phyloP scores from a whole-genome alignment of 163 green algal genomes.

The Scenedesmus sp. region DNA sequence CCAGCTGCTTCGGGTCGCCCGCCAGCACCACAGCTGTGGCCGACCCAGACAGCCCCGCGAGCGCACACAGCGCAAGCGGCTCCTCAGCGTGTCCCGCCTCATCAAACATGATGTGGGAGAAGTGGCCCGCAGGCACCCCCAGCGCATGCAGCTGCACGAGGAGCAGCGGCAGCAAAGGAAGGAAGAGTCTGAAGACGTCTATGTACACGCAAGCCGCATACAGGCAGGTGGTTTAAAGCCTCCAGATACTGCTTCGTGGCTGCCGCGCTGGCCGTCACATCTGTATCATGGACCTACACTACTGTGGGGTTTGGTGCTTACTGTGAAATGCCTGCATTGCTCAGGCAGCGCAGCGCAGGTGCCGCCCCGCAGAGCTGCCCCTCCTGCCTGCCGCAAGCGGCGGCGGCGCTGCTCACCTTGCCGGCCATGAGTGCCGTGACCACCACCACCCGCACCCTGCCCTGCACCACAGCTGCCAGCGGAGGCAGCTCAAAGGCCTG shows the following conservation, averaged over 20 bases:
- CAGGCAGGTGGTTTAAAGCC: not conserved
- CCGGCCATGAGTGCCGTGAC: conserved; percentile 59
- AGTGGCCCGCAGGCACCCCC: conserved; percentile 58
- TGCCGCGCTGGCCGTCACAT: too few relatives aligned
- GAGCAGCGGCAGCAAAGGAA: not conserved
- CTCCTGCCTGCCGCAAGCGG: not conserved
- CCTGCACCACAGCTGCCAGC: conserved; percentile 12
- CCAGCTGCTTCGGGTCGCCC: conserved; percentile 83
- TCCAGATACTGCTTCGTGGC: too few relatives aligned
- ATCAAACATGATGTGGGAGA: conserved; percentile 68
- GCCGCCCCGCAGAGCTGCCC: too few relatives aligned
- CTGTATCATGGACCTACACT: too few relatives aligned
- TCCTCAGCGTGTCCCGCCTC: conserved; percentile 72
- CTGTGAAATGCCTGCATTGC: not conserved
- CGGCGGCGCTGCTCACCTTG: conserved; percentile 49
- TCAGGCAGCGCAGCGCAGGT: too few relatives aligned
- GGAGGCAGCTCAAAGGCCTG: conserved; percentile 59
- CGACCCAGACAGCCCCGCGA: conserved; percentile 50
- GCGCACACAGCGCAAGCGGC: conserved; percentile 56
- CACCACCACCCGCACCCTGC: conserved; percentile 51
- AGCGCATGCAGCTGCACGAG: conserved; percentile 57
- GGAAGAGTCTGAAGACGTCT: not conserved
- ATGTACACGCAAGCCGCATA: not conserved
- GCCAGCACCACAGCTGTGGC: conserved; percentile 5
- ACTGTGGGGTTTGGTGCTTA: too few relatives aligned